A percentile compares a stretch with the other conserved stretches of the same genome.
Evolutionary conservation across 805 yeast genomes (phyloP).

Genomic region (Lipomyces chichibuensis): DNA sequence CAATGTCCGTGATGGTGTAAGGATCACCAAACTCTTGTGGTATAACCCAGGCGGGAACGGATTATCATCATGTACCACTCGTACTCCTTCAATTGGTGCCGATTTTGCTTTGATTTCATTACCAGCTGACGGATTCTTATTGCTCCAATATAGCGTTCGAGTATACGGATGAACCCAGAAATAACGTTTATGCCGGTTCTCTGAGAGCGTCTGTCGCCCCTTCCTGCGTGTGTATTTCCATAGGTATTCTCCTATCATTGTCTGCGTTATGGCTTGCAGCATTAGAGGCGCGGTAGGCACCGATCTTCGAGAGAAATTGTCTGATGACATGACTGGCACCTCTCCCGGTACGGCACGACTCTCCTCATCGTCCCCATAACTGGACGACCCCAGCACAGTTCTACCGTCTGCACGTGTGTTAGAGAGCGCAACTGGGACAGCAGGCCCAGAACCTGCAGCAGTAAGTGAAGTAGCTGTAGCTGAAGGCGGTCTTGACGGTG

Average conservation of each 20-base stretch:
- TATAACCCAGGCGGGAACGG: slow-evolving; percentile 88
- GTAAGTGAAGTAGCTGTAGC: background rate
- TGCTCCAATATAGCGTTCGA: slow-evolving; percentile 86
- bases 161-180: slow-evolving; percentile 98
- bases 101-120: slow-evolving; percentile 67
- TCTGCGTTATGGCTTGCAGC: slow-evolving; percentile 86
- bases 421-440: background rate
- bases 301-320: background rate
- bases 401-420: background rate
- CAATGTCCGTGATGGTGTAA: slow-evolving; percentile 64
- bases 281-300: slow-evolving; percentile 55
- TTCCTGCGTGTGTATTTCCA: slow-evolving; percentile 83
- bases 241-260: slow-evolving; percentile 88
- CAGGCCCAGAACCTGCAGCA: background rate
- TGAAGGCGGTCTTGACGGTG: slow-evolving; percentile 13
- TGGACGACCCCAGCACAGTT: background rate
- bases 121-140: slow-evolving; percentile 73
- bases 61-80: slow-evolving; percentile 79
- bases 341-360: background rate
- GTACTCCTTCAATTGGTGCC: slow-evolving; percentile 76
- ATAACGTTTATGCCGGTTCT: slow-evolving; percentile 83
- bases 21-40: slow-evolving; percentile 79
- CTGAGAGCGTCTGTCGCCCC: slow-evolving; percentile 64
- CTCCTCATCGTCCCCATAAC: background rate
- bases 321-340: background rate